These are phyloP conservation scores for Euryodendron excelsum DNA, from an alignment of 148 eudicot genomes.

Conservation along the genomic window DNA sequence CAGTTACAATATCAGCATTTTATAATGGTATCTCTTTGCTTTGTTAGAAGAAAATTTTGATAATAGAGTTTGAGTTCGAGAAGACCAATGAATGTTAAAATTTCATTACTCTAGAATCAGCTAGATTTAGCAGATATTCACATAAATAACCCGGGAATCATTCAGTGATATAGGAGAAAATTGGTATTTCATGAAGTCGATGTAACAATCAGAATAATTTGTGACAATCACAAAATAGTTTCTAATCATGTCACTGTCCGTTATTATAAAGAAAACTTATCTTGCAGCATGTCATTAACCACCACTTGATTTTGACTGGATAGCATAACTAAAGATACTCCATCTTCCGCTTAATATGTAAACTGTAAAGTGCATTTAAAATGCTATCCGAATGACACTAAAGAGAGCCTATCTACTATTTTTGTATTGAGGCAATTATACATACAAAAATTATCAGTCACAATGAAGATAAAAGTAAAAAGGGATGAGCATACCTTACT, in stretches of 20 bases:
- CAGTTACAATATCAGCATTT: background rate
- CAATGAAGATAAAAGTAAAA: background rate
- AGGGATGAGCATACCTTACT: slow-evolving; percentile 50
- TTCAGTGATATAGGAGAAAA: background rate
- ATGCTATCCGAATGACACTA: background rate
- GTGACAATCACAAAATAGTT: background rate
- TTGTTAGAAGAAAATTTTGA: background rate
- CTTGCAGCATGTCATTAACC: background rate
- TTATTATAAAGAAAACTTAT: background rate
- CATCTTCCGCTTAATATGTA: background rate
- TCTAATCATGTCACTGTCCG: background rate
- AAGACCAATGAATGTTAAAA: background rate
- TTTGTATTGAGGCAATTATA: background rate
- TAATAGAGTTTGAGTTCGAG: background rate
- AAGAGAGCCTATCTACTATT: background rate
- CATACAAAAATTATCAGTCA: background rate
- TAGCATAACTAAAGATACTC: background rate
- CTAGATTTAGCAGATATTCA: background rate
- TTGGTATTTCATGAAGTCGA: background rate
- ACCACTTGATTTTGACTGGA: too few relatives aligned
- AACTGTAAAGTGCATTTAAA: background rate
- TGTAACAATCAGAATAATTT: background rate
- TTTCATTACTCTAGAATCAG: background rate
- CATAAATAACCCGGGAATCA: background rate
- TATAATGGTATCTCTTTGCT: background rate